phyloP scores from a whole-genome alignment of 371 early-diverging fungal species.

The Mycotypha africana region DNA sequence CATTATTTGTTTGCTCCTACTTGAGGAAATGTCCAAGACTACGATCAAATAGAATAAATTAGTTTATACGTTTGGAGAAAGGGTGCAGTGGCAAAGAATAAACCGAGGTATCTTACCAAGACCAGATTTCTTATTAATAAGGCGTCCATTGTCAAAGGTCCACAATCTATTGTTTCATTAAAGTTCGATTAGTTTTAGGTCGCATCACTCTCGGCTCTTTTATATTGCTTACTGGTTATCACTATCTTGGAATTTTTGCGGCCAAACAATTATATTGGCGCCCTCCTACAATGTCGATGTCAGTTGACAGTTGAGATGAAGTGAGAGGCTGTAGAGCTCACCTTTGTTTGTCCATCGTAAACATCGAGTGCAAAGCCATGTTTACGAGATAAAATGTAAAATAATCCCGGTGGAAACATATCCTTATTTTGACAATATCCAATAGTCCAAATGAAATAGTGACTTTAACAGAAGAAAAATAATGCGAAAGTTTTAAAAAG shows the following conservation, averaged over 20 bases:
- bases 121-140: slow-evolving; percentile 44
- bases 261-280: slow-evolving; percentile 47
- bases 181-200: no score
- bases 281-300: slow-evolving; percentile 18
- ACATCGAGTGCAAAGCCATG: slow-evolving; percentile 45
- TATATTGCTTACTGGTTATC: slow-evolving; percentile 46
- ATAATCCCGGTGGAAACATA: slow-evolving; percentile 37
- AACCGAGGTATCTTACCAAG: slow-evolving; percentile 25
- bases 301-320: not conserved
- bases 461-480: not conserved
- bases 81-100: not conserved
- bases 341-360: slow-evolving; percentile 41
- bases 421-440: no score
- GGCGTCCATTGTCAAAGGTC: slow-evolving; percentile 32
- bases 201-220: no score
- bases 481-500: no score
- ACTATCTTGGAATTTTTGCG: slow-evolving; percentile 45
- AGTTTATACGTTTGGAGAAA: not conserved
- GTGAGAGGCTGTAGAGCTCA: slow-evolving; percentile 10
- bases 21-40: slow-evolving; percentile 38
- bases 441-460: no score
- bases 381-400: slow-evolving; percentile 43
- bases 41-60: not conserved
- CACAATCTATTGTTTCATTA: no score
- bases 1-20: slow-evolving; percentile 13